Evolutionary conservation across 2,329 filamentous ascomycete genomes (phyloP).

Genomic region (Huntiella savannae): DNA sequence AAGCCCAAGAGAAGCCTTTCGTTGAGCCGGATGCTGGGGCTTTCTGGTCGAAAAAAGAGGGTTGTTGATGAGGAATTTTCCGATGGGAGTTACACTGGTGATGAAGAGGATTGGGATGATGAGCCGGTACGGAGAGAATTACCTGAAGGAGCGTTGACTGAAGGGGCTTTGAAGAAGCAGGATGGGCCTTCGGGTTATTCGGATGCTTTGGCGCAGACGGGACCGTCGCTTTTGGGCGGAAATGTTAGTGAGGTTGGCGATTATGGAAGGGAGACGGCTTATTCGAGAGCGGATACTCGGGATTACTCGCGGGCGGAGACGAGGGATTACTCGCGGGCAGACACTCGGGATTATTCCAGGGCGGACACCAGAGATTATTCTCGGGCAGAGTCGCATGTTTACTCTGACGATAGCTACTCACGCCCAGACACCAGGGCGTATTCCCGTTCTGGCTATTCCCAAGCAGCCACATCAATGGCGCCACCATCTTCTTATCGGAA

Average conservation of each 20-base stretch:
- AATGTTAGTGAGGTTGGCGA: neutral
- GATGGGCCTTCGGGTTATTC: constrained; percentile 3
- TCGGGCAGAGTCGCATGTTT: neutral
- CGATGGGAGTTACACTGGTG: neutral
- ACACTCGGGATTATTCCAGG: neutral
- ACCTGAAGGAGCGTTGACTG: neutral
- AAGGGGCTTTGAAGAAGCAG: constrained; percentile 3
- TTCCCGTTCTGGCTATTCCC: neutral
- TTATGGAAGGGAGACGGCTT: neutral
- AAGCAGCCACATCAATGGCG: constrained; percentile 3
- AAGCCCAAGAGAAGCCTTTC: constrained; percentile 12
- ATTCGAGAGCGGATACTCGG: neutral
- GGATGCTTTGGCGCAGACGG: constrained; percentile 9
- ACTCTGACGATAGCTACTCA: neutral
- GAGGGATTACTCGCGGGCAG: neutral
- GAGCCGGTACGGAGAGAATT: neutral
- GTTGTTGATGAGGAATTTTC: constrained; percentile 1
- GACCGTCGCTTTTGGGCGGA: constrained; percentile 5
- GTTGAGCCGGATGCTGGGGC: constrained; percentile 9
- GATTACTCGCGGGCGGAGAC: constrained; percentile 1
- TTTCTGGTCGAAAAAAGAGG: constrained; percentile 4
- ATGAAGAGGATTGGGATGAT: constrained; percentile 4
- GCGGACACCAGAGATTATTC: neutral
- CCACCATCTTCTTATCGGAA: neutral
- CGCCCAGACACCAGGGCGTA: neutral